Evolutionary conservation across 108 stramenopile species (phyloP), one percentile per base, ranked within the genome.

Genomic region (Cyclotella cryptica): DNA sequence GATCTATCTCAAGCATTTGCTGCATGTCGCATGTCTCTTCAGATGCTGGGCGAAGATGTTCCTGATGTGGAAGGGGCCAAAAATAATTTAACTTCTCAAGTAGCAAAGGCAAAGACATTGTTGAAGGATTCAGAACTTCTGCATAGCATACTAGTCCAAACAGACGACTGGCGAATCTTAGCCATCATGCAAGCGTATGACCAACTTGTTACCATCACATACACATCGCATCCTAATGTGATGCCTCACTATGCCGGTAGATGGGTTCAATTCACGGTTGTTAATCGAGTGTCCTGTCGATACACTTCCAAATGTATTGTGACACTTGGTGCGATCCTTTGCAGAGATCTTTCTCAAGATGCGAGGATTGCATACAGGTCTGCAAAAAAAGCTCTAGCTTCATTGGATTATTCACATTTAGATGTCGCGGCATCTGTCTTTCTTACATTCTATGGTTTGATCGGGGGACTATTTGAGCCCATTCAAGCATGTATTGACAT

Each of bases 241-340:
- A n/a, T 49, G 18, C 47, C 47, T 49, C n/a, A 49, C 47, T 49
- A n/a, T 9, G 47, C n/a, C 9, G n/a, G 47, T n/a, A 49, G n/a
- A 49, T 49, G 47, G 47, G 47, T 9, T n/a, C 18, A 49, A n/a
- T 49, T 7, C 47, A 49, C 9, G 47, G 15, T 49, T 3, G 6
- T n/a, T 17, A 49, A 49, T 7, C 3, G 9, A 3, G 47, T 49
- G 15, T 17, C 15, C n/a, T 49, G 6, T n/a, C 47, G 47, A n/a
- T 49, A 49, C 47, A 49, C 47, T 9, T n/a, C 47, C 52, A 29
- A 53, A 53, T 43, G 64, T 15, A 44, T 65, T 43, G 39, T 62
- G n/a, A 19, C 30, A 10, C 9, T 30, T 62, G 18, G 12, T 30
- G 35, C 3, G 29, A 11, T 40, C 0, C 30, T 40, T 28, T 40